Conservation (phyloP, 202 grass and related monocot species). For the Elaeis oleifera region DNA sequence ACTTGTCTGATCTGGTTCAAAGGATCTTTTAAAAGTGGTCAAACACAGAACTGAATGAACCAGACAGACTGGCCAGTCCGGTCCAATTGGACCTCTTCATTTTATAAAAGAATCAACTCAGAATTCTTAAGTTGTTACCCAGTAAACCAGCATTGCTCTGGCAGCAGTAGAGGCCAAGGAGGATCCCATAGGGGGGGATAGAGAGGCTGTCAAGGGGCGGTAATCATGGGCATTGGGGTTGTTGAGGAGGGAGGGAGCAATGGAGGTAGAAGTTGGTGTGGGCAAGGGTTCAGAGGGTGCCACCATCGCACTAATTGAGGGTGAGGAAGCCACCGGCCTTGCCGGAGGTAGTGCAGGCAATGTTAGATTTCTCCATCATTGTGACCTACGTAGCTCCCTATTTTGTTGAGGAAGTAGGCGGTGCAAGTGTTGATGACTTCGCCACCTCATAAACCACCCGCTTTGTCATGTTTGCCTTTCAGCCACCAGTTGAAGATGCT, state of each 20-base stretch:
- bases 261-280: constrained; percentile 65
- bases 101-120: too few species aligned
- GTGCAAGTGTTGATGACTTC: constrained; percentile 70
- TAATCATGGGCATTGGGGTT: constrained; percentile 47
- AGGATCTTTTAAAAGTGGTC: too few species aligned
- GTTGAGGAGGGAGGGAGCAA: constrained; percentile 41
- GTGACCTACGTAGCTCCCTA: constrained; percentile 29
- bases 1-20: too few species aligned
- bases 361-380: constrained; percentile 48
- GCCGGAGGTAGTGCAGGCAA: constrained; percentile 62
- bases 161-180: neutral
- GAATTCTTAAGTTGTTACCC: too few species aligned
- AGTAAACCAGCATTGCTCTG: neutral
- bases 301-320: constrained; percentile 71
- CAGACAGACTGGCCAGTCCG: too few species aligned
- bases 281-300: constrained; percentile 44
- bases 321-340: constrained; percentile 83
- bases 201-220: constrained; percentile 59
- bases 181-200: constrained; percentile 10
- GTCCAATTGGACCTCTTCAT: too few species aligned
- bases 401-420: constrained; percentile 61
- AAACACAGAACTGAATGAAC: too few species aligned
- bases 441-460: constrained; percentile 63
- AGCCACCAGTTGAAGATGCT: neutral
- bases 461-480: neutral